Conservation (phyloP, 2,329 filamentous ascomycete genomes). For the Cytospora schulzeri region DNA sequence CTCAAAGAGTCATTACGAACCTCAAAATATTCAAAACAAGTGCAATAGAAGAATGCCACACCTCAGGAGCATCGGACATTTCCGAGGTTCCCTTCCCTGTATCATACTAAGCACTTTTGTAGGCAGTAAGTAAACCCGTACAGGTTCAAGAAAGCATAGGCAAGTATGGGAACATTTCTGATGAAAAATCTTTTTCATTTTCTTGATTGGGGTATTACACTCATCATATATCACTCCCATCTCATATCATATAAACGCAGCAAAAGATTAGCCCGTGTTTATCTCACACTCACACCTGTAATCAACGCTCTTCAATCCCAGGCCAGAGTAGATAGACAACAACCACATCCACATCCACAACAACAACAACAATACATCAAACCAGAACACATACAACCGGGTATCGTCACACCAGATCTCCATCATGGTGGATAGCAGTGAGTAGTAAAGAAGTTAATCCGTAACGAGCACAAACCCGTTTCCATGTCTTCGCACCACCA, state of each 20-base stretch:
- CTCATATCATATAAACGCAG: neutral
- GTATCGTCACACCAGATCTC: conserved; percentile 24
- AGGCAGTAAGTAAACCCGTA: neutral
- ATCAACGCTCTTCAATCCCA: conserved; percentile 9
- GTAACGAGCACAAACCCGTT: conserved; percentile 1
- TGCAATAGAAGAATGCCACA: neutral
- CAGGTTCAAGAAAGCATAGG: neutral
- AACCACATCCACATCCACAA: neutral
- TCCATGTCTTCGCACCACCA: neutral
- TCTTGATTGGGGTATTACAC: neutral
- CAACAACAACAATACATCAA: neutral
- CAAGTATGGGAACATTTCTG: neutral
- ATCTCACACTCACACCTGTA: neutral
- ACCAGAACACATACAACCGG: conserved; percentile 16
- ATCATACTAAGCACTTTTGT: neutral
- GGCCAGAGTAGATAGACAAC: neutral
- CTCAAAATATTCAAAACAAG: neutral
- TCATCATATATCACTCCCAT: neutral
- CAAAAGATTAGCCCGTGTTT: neutral
- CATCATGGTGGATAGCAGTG: conserved; percentile 14
- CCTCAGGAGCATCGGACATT: neutral
- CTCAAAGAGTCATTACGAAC: neutral
- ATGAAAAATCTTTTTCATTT: neutral
- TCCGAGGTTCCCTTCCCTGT: neutral
- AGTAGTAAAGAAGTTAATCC: conserved; percentile 3